These are phyloP conservation scores for Sanghuangporus baumii DNA, from an alignment of 1,284 basidiomycete genomes.

Conservation along the genomic window DNA sequence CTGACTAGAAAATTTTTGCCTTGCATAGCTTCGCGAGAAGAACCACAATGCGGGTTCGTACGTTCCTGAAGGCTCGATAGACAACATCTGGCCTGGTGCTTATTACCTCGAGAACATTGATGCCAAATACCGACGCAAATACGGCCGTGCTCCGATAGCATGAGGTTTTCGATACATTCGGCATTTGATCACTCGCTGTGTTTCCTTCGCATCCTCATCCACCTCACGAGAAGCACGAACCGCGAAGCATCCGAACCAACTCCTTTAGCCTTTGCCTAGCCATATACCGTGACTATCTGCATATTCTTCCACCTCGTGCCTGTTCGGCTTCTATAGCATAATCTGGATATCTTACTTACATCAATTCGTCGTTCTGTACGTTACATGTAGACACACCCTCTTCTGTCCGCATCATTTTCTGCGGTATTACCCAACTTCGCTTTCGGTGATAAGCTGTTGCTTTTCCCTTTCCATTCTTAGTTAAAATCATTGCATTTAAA, in stretches of 20 bases:
- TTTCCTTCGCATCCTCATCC: not conserved
- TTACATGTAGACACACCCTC: too few species aligned
- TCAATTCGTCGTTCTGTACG: too few species aligned
- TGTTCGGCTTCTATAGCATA: too few species aligned
- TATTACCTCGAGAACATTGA: slow-evolving; percentile 95
- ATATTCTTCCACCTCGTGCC: too few species aligned
- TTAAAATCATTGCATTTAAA: too few species aligned
- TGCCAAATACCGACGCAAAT: slow-evolving; percentile 89
- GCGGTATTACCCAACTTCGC: too few species aligned
- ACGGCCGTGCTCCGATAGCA: slow-evolving; percentile 32
- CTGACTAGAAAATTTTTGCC: not conserved
- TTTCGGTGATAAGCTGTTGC: too few species aligned
- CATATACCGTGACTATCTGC: too few species aligned
- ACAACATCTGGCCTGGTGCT: slow-evolving; percentile 91
- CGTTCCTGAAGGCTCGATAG: slow-evolving; percentile 79
- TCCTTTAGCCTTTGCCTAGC: too few species aligned
- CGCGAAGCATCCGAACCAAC: not conserved
- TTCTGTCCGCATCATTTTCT: too few species aligned
- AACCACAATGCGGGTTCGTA: slow-evolving; percentile 93
- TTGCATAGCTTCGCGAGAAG: slow-evolving; percentile 79
- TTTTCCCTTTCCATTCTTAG: too few species aligned
- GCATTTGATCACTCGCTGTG: not conserved
- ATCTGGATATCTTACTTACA: too few species aligned
- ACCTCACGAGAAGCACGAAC: not conserved
- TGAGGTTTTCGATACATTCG: not conserved